A percentile compares a stretch with the other conserved stretches of the same genome.
These are phyloP conservation scores for bread wheat (Triticum aestivum) DNA, from an alignment of 176 grass and related monocot species.

Conservation along the genomic window DNA sequence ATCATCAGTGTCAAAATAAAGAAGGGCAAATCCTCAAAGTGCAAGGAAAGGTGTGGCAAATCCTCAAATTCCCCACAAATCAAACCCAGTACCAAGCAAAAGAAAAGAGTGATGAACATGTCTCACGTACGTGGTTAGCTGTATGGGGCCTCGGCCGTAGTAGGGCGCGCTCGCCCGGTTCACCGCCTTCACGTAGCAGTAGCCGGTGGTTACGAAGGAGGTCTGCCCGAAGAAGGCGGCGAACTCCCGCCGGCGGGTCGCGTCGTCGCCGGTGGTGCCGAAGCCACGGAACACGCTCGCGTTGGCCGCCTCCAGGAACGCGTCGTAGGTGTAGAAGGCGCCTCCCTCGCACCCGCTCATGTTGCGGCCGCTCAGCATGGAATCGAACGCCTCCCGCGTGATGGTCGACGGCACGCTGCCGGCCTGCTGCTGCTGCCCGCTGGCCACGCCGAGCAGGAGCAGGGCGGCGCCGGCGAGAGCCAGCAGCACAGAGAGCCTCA, in stretches of 20 bases:
- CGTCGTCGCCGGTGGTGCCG: background rate
- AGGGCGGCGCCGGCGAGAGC: background rate
- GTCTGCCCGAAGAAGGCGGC: constrained; percentile 15
- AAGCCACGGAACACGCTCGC: background rate
- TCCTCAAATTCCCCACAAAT: no score
- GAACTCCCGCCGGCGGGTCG: background rate
- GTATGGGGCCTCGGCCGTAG: constrained; percentile 12
- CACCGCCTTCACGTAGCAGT: background rate
- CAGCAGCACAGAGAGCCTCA: background rate
- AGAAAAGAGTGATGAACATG: background rate
- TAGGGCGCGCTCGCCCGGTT: background rate
- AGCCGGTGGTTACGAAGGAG: background rate
- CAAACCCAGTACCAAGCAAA: no score
- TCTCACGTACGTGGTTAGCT: background rate
- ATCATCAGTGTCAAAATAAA: no score
- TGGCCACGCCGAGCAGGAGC: background rate
- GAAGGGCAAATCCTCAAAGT: no score
- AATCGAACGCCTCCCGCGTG: background rate
- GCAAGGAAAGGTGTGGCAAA: no score
- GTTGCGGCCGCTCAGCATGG: background rate
- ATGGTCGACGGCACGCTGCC: background rate
- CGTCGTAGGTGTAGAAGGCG: background rate
- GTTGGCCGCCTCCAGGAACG: background rate
- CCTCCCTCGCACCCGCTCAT: background rate
- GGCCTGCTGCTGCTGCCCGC: background rate